phyloP scores from a whole-genome alignment of 352 stramenopile species.

The Phytophthora megakarya region DNA sequence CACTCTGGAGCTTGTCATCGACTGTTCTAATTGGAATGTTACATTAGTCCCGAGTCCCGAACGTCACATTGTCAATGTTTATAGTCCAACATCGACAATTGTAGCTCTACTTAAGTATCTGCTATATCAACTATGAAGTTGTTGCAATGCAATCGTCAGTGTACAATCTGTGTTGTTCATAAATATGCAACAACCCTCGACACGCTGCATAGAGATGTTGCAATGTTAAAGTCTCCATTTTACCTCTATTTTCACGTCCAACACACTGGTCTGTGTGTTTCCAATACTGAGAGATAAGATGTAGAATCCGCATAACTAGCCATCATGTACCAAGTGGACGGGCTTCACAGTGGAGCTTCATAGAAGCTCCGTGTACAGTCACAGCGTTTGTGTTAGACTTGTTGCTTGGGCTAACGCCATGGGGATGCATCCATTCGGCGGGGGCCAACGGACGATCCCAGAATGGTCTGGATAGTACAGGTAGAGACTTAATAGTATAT shows the following conservation, averaged over 20 bases:
- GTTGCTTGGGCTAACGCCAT: too few relatives aligned
- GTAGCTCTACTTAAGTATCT: conserved; percentile 64
- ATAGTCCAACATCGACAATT: conserved; percentile 63
- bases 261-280: conserved; percentile 41
- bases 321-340: conserved; percentile 65
- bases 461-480: too few relatives aligned
- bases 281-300: conserved; percentile 52
- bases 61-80: conserved; percentile 44
- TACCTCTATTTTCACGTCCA: conserved; percentile 30
- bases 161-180: conserved; percentile 61
- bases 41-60: conserved; percentile 40
- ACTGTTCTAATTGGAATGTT: conserved; percentile 44
- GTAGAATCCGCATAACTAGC: conserved; percentile 59
- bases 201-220: conserved; percentile 62
- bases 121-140: conserved; percentile 78
- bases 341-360: conserved; percentile 43
- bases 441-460: too few relatives aligned
- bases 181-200: conserved; percentile 65
- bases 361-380: conserved; percentile 59
- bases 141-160: conserved; percentile 63
- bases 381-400: conserved; percentile 72
- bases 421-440: too few relatives aligned
- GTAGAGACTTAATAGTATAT: too few relatives aligned
- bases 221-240: conserved; percentile 54
- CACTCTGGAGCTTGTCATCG: conserved; percentile 76